These are phyloP conservation scores for Aschersonia sp. DNA, from an alignment of 2,329 filamentous ascomycete species.

Conservation along the genomic window DNA sequence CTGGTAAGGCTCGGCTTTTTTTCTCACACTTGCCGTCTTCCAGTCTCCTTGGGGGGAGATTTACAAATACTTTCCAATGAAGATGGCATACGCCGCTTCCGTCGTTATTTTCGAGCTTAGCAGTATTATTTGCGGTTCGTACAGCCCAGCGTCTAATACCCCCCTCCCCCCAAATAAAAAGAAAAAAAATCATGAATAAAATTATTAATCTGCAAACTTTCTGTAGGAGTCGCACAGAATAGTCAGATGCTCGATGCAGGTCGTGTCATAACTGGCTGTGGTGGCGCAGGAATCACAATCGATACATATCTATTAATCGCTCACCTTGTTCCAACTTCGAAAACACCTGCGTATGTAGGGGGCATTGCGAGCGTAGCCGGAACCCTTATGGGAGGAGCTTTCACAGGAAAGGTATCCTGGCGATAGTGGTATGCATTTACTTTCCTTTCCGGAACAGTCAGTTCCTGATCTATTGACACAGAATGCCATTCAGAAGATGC, in stretches of 20 bases:
- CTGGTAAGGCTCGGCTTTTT: slow-evolving; percentile 49
- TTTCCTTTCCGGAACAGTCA: too few relatives aligned
- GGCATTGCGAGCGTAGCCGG: background rate
- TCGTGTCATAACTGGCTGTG: slow-evolving; percentile 28
- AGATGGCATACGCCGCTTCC: slow-evolving; percentile 29
- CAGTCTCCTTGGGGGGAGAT: slow-evolving; percentile 32
- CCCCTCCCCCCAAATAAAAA: too few relatives aligned
- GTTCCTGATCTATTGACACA: too few relatives aligned
- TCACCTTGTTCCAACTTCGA: slow-evolving; percentile 13
- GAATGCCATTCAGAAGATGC: background rate
- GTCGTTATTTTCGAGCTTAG: slow-evolving; percentile 39
- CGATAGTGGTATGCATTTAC: background rate
- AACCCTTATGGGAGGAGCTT: background rate
- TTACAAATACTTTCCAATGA: slow-evolving; percentile 37
- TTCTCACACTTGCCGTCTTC: slow-evolving; percentile 39
- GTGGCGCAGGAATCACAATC: slow-evolving; percentile 26
- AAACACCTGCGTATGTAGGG: slow-evolving; percentile 1
- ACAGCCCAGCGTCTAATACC: too few relatives aligned
- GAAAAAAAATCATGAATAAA: too few relatives aligned
- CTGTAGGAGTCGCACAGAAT: slow-evolving; percentile 15
- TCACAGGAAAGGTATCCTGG: background rate
- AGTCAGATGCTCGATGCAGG: slow-evolving; percentile 28
- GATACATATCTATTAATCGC: slow-evolving; percentile 30
- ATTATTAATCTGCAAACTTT: too few relatives aligned
- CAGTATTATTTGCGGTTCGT: slow-evolving; percentile 31